Percentiles rank a stretch among this genome's conserved stretches.
These are phyloP conservation scores for Cicer cuneatum DNA, from an alignment of 306 rosid species.

Conservation along the genomic window DNA sequence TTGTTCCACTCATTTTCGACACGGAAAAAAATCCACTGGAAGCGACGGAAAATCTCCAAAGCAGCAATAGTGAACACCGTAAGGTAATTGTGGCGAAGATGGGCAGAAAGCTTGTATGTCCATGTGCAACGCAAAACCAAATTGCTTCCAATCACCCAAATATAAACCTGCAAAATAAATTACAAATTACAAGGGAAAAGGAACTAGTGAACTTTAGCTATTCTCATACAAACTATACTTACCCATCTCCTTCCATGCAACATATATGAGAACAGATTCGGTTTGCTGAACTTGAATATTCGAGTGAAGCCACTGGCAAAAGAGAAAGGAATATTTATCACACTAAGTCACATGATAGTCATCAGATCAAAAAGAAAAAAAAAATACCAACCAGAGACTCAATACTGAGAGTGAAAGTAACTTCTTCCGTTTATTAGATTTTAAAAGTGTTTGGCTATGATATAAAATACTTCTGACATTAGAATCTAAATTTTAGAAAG, in stretches of 20 bases:
- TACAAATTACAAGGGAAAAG: slow-evolving; percentile 23
- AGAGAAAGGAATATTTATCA: slow-evolving; percentile 46
- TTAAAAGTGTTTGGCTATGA: slow-evolving; percentile 32
- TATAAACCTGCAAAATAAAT: slow-evolving; percentile 67
- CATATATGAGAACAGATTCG: slow-evolving; percentile 61
- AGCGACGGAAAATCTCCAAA: slow-evolving; percentile 93
- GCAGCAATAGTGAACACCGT: slow-evolving; percentile 84
- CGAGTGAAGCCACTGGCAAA: slow-evolving; percentile 81
- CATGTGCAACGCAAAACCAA: slow-evolving; percentile 92
- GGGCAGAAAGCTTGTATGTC: slow-evolving; percentile 99
- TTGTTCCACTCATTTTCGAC: slow-evolving; percentile 93
- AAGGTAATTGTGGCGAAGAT: slow-evolving; percentile 95
- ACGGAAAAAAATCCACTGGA: slow-evolving; percentile 97
- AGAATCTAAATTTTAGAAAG: slow-evolving; percentile 20
- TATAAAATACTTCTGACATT: slow-evolving; percentile 35
- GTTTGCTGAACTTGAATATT: slow-evolving; percentile 83
- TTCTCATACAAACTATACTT: slow-evolving; percentile 47
- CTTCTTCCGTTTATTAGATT: not conserved
- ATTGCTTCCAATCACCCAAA: slow-evolving; percentile 96
- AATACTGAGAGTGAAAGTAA: slow-evolving; percentile 28
- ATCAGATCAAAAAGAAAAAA: slow-evolving; percentile 17
- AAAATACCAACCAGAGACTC: slow-evolving; percentile 25
- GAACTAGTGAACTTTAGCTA: slow-evolving; percentile 15
- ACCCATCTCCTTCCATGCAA: slow-evolving; percentile 85
- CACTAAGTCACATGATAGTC: slow-evolving; percentile 1